Evolutionary conservation across 345 rosid species (phyloP).

Genomic region (Citrus glauca): DNA sequence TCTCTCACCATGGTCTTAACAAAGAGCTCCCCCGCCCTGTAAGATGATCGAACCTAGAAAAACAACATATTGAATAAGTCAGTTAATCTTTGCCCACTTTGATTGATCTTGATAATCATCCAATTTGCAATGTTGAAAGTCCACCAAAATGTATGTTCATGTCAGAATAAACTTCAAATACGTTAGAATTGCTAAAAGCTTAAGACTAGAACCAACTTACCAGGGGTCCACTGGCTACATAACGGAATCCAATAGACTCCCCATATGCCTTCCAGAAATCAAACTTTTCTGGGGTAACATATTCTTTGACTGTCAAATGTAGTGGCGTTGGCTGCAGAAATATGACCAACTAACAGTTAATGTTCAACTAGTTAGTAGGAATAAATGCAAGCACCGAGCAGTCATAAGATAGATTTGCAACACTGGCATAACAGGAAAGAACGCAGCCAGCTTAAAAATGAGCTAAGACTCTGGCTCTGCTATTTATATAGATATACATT

Average conservation of each 20-base stretch:
- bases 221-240: slow-evolving; percentile 96
- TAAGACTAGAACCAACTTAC: slow-evolving; percentile 37
- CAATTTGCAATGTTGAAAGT: neutral
- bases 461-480: neutral
- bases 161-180: neutral
- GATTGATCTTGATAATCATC: neutral
- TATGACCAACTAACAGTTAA: neutral
- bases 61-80: neutral
- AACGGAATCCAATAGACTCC: slow-evolving; percentile 91
- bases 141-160: neutral
- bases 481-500: neutral
- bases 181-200: neutral
- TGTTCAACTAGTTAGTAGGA: neutral
- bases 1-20: slow-evolving; percentile 92
- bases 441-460: neutral
- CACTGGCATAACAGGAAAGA: neutral
- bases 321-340: slow-evolving; percentile 87
- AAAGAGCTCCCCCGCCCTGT: slow-evolving; percentile 93
- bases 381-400: neutral
- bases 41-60: slow-evolving; percentile 87
- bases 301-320: slow-evolving; percentile 94
- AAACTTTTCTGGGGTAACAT: slow-evolving; percentile 90
- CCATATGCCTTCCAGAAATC: slow-evolving; percentile 93
- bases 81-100: neutral
- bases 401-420: neutral